phyloP scores from a whole-genome alignment of 345 rosid species.

The Boechera stricta region DNA sequence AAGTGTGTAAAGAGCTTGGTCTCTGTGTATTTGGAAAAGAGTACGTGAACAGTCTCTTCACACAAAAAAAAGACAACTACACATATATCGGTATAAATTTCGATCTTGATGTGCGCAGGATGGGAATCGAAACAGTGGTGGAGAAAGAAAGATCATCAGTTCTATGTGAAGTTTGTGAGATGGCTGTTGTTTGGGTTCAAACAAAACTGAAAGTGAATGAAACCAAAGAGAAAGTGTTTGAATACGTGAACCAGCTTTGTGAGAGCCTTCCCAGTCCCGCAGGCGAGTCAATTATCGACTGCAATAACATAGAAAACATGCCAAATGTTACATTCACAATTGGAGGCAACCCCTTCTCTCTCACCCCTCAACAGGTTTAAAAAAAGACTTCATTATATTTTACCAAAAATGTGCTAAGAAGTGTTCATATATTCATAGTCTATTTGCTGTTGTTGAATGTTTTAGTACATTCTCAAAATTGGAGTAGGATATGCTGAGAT shows the following conservation, averaged over 20 bases:
- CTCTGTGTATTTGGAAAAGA: constrained; percentile 51
- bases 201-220: constrained; percentile 62
- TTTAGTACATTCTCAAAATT: constrained; percentile 73
- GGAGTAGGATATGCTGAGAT: constrained; percentile 56
- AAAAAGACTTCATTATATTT: background rate
- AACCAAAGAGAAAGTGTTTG: constrained; percentile 61
- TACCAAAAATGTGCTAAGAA: background rate
- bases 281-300: constrained; percentile 65
- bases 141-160: constrained; percentile 49
- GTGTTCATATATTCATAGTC: background rate
- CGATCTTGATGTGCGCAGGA: constrained; percentile 40
- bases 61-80: background rate
- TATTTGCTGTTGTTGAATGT: constrained; percentile 4
- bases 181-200: constrained; percentile 73
- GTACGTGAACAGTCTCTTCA: constrained; percentile 17
- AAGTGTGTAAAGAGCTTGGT: constrained; percentile 68
- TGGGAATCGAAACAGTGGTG: constrained; percentile 50
- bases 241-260: constrained; percentile 66
- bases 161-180: constrained; percentile 63
- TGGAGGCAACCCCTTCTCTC: constrained; percentile 60
- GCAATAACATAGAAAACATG: constrained; percentile 55
- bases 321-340: constrained; percentile 69
- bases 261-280: constrained; percentile 73
- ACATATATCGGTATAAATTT: background rate
- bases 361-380: constrained; percentile 71